Base-by-base conservation (phyloP, 2,329 filamentous ascomycete species). In the Epicoccum sorghinum region DNA sequence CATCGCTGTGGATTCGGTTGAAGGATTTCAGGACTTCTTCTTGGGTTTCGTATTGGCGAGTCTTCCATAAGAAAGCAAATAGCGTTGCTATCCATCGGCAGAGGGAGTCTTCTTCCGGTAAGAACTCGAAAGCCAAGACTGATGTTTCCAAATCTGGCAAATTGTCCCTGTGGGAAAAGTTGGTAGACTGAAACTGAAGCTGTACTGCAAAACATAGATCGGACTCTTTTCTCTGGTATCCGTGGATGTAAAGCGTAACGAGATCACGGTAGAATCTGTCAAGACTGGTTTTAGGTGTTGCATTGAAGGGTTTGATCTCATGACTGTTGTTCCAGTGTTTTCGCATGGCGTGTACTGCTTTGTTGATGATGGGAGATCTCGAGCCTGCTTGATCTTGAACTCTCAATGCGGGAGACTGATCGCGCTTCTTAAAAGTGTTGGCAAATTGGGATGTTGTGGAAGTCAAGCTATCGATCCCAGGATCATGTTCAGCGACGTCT, bases 1-100 rank as follows among this genome's bases (percentile, higher is more conserved):
- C 53, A 3, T 55, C 39, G 12, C 51, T 5, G 13, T 29, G 25
- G 2, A 35, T 18, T 1, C 27, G 18, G 4, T 33, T 40, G 9
- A 39, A 32, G 4, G 30, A 18, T 18, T 18, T 18, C 22, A 55
- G 27, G 13, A 64, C 57, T 0, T 36, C 18, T 5, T 54, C 25
- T 42, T 52, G 62, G 1, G 50, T 36, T 3, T 49, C 44, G 3
- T 49, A 32, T 4, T 35, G 23, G 7, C 51, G 39, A 10, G 53
- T 61, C 9, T 23, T 18, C 64, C 61, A 64, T 18, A 59, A 38
- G 14, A 59, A 61, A 14, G 51, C 45, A 24, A 48, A 61, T 1
- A 63, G 14, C 8, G 58, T 55, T n/a, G 48, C 45, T 9, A 65
- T 39, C 64, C 64, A 66, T 7, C 45, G 35, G 30, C 64, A 66